Base-by-base conservation (phyloP, 148 eudicot species). In the Camellia sinensis region DNA sequence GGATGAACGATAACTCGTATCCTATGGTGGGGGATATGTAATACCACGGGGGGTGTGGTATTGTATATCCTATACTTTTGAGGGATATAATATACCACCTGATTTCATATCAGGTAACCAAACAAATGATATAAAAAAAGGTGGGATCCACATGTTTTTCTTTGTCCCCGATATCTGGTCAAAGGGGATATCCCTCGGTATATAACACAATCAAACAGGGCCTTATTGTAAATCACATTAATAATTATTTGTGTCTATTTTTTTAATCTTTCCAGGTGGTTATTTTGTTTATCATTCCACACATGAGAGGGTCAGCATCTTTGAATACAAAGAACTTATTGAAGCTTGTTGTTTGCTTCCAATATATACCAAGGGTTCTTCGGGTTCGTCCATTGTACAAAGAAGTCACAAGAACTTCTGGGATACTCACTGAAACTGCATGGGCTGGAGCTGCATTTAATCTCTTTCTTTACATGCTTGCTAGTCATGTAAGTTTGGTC, bases 401-500 rank as follows among this genome's bases (percentile, higher is more conserved):
- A 71, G 97, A 93, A 89, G 97, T 95, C 82, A 95, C 97, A 21
- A 89, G 90, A 85, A 85, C 93, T 64, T 91, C 97, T 68, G 99
- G 99, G 85, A 93, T 95, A 80, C 92, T 95, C 64, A 93, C 97
- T 45, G 97, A 95, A 86, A 95, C 97, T 65, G 99, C 99, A 50
- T 95, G 99, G 97, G 98, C 98, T 74, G 97, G 99, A 77, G 99
- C 99, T 84, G 97, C 93, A 3, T 89, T 93, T 79, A 95, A 95
- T 83, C 94, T 95, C 48, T 86, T 93, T 71, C 97, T 95, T 67
- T 95, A 95, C 87, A 93, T 95, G 99, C 97, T 95, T 63, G 99
- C 99, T 77, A 95, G 99, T 82, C 97, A 95, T 92, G 99, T 95
- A 85, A 92, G 97, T 89, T 19, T 48, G 43, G 56, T 40, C 7